These are phyloP conservation scores for Saturnispora kantuleensis DNA, from an alignment of 805 yeast species.

Conservation along the genomic window DNA sequence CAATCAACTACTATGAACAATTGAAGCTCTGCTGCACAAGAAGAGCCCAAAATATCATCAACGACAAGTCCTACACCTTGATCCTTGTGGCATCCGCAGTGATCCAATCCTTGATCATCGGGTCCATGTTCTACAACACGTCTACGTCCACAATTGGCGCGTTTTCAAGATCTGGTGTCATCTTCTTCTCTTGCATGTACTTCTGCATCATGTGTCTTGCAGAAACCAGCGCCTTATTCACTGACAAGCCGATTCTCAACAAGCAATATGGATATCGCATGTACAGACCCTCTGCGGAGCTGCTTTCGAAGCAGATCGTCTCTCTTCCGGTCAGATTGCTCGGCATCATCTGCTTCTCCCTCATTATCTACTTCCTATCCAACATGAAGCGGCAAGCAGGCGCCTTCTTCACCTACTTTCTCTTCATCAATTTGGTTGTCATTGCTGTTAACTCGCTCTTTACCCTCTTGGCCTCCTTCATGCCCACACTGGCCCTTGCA, in stretches of 20 bases:
- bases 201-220: conserved; percentile 53
- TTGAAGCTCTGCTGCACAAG: conserved; percentile 41
- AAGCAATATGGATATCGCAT: conserved; percentile 56
- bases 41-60: conserved; percentile 42
- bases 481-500: conserved; percentile 44
- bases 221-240: conserved; percentile 50
- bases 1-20: conserved; percentile 39
- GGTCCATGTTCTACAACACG: conserved; percentile 49
- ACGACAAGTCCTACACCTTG: conserved; percentile 48
- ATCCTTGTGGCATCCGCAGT: conserved; percentile 40
- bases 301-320: conserved; percentile 45
- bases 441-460: conserved; percentile 43
- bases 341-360: conserved; percentile 38
- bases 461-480: conserved; percentile 41
- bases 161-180: conserved; percentile 52
- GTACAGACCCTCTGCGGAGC: conserved; percentile 57
- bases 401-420: conserved; percentile 39
- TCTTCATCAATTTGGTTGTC: conserved; percentile 32
- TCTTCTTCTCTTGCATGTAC: conserved; percentile 51
- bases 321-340: conserved; percentile 48
- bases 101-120: conserved; percentile 48
- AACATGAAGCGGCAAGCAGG: conserved; percentile 43
- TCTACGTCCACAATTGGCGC: conserved; percentile 43
- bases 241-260: conserved; percentile 52
- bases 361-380: conserved; percentile 44